phyloP scores from a whole-genome alignment of 768 basidiomycete species.

The Exsudoporus frostii region DNA sequence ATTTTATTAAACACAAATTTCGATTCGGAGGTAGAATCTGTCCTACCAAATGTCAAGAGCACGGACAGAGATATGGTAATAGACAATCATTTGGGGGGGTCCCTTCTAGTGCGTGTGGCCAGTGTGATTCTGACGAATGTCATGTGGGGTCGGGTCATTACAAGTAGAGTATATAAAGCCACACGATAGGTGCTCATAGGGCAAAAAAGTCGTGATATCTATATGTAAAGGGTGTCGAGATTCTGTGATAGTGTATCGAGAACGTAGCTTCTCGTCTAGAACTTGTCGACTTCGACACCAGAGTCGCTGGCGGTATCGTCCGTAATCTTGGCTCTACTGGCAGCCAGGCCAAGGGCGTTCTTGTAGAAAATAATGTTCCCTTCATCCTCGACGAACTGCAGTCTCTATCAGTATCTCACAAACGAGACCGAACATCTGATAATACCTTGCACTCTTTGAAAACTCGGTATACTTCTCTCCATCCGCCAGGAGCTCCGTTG shows the following conservation, averaged over 20 bases:
- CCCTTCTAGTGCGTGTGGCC: neutral
- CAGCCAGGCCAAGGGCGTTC: constrained; percentile 77
- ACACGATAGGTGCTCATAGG: neutral
- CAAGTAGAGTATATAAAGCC: neutral
- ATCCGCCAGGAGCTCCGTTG: constrained; percentile 72
- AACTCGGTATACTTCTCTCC: constrained; percentile 77
- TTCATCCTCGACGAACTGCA: constrained; percentile 88
- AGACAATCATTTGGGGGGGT: neutral
- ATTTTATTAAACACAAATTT: too few relatives aligned
- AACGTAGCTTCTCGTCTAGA: constrained; percentile 21
- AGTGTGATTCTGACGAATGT: neutral
- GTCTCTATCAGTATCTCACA: neutral
- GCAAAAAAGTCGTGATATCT: constrained; percentile 9
- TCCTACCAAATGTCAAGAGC: too few relatives aligned
- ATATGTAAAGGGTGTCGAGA: constrained; percentile 1
- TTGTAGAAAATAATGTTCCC: constrained; percentile 91
- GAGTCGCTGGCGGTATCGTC: constrained; percentile 62
- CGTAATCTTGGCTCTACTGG: constrained; percentile 61
- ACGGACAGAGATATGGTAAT: neutral
- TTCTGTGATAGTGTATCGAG: constrained; percentile 1
- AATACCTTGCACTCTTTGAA: constrained; percentile 72
- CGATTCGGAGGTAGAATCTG: too few relatives aligned
- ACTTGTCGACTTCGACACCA: constrained; percentile 54
- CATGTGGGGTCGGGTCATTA: neutral
- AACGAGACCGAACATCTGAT: neutral